Conservation (phyloP, 345 rosid species). For the Hevea brasiliensis region DNA sequence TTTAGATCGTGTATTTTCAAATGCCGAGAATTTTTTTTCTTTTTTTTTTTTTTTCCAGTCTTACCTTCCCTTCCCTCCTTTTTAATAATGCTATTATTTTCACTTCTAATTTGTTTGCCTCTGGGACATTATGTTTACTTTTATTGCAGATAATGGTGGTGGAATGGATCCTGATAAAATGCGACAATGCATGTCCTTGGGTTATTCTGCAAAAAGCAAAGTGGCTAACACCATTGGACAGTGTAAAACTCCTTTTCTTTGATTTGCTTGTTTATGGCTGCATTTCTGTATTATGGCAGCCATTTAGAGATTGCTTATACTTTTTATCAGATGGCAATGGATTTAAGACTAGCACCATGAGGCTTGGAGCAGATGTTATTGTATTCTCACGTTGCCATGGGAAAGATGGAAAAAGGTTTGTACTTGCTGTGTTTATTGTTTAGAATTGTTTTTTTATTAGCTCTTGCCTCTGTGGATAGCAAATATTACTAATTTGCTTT, state of each 20-base stretch:
- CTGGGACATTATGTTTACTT: background rate
- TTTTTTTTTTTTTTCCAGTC: background rate
- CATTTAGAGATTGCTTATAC: constrained; percentile 4
- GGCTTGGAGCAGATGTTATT: constrained; percentile 97
- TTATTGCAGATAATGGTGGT: constrained; percentile 81
- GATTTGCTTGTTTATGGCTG: background rate
- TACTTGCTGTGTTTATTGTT: constrained; percentile 5
- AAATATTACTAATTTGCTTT: background rate
- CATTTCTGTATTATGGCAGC: background rate
- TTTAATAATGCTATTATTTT: constrained; percentile 10
- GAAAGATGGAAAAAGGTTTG: constrained; percentile 65
- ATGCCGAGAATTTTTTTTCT: background rate
- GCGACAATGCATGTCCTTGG: constrained; percentile 90
- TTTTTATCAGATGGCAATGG: constrained; percentile 81
- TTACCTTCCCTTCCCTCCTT: background rate
- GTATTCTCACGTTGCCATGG: constrained; percentile 83
- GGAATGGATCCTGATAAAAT: constrained; percentile 92
- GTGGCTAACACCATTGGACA: constrained; percentile 81
- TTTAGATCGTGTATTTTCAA: background rate
- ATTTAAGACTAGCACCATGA: constrained; percentile 97
- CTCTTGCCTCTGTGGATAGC: background rate
- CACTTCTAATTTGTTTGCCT: background rate
- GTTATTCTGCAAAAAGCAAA: constrained; percentile 89
- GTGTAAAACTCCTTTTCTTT: constrained; percentile 40
- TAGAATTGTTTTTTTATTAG: background rate